A percentile compares a stretch with the other conserved stretches of the same genome.
phyloP scores from a whole-genome alignment of 1,284 basidiomycete genomes.

The Ustilago nuda region DNA sequence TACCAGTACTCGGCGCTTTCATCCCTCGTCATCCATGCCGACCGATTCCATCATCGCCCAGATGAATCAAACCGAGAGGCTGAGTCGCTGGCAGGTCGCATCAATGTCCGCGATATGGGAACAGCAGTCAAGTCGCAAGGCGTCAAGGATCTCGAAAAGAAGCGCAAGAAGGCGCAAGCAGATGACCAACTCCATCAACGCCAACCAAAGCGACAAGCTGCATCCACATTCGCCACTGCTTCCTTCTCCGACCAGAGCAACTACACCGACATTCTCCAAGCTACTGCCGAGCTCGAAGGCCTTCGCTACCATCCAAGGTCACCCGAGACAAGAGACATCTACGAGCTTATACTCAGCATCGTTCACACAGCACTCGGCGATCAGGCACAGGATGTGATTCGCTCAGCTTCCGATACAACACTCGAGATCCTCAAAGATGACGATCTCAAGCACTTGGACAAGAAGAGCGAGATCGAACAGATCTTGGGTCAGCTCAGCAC shows the following conservation, averaged over 20 bases:
- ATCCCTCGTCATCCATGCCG: constrained; percentile 65
- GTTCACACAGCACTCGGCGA: constrained; percentile 81
- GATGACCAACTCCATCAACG: constrained; percentile 51
- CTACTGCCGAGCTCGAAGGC: constrained; percentile 84
- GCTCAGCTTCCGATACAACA: constrained; percentile 90
- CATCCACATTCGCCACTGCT: constrained; percentile 75
- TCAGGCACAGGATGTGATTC: constrained; percentile 93
- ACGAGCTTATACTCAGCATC: constrained; percentile 87
- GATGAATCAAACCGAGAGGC: constrained; percentile 93
- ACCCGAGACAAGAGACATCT: constrained; percentile 91
- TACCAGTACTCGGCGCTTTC: constrained; percentile 69
- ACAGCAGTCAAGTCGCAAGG: constrained; percentile 84
- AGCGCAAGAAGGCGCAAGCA: constrained; percentile 74
- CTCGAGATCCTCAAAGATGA: constrained; percentile 92
- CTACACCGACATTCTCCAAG: constrained; percentile 72
- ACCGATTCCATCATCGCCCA: constrained; percentile 55
- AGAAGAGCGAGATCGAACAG: constrained; percentile 92
- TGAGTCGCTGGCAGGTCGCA: constrained; percentile 89
- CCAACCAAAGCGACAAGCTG: constrained; percentile 40
- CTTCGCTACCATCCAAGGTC: constrained; percentile 91
- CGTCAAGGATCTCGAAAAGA: constrained; percentile 94
- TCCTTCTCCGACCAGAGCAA: constrained; percentile 72
- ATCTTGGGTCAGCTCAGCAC: constrained; percentile 79
- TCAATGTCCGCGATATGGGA: constrained; percentile 92
- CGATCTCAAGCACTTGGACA: constrained; percentile 93